Evolutionary conservation across 1,139 yeast species (phyloP), one percentile per base, ranked within the genome.

Genomic region (Yamadazyma spencermartinsiae): DNA sequence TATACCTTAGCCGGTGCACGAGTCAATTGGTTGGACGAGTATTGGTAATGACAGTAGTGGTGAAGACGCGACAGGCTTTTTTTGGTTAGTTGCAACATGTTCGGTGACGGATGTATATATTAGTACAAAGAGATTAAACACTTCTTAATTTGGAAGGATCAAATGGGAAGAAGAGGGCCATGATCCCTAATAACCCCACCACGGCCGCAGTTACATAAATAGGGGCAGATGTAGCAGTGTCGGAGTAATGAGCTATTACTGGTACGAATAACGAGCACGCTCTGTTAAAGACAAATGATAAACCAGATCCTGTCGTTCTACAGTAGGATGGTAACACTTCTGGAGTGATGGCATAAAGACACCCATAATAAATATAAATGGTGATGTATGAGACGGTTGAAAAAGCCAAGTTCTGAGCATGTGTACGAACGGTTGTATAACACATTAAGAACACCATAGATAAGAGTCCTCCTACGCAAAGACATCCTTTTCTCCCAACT

Each of bases 121-220:
- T 20, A 20, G 10, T 20, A 20, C 23, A 20, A 20, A 20, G 7
- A 20, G 10, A 24, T 35, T 44, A 49, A 9, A 54, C 58, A 28
- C 52, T 54, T 40, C 58, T 45, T 32, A 52, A 43, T 36, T 52
- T 52, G 16, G 49, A 41, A 26, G 80, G 80, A 48, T 76, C 82
- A 45, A 63, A 76, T 3, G 81, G 82, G 40, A 76, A 60, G 32
- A 62, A 50, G 30, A 68, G 48, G 1, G 79, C 69, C 13, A 73
- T 43, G 13, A 72, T 34, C 1, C 76, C 76, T 35, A 72, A 54
- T 9, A 56, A 56, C 4, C 79, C 77, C 44, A 73, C 71, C 43
- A 72, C 58, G 1, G 78, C 79, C 21, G 82, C 84, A 57, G 79
- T 72, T n/a, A 77, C 76, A 71, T 77, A 78, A 37, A 79, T 74